Percentiles rank a stretch among this genome's conserved stretches.
These are phyloP conservation scores for Penicillium cinerascens DNA, from an alignment of 495 filamentous ascomycete genomes.

Conservation along the genomic window DNA sequence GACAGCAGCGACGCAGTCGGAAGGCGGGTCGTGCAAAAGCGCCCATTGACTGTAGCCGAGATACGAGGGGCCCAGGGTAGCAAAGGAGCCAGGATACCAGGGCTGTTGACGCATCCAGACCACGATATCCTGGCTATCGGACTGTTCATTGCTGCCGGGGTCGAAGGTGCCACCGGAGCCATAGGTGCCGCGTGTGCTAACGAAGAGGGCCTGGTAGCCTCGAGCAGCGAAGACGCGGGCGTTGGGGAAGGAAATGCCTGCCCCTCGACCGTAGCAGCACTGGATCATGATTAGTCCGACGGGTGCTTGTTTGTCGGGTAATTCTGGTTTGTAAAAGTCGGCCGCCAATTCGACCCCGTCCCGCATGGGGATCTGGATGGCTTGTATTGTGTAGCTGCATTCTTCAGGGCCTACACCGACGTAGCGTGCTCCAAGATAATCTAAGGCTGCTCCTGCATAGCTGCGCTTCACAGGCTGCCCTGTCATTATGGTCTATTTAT, in stretches of 20 bases:
- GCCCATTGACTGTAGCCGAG: constrained; percentile 33
- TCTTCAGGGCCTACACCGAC: constrained; percentile 8
- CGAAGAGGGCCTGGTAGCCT: constrained; percentile 29
- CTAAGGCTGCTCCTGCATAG: constrained; percentile 8
- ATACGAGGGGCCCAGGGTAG: constrained; percentile 28
- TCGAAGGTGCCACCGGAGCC: constrained; percentile 24
- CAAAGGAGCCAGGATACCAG: constrained; percentile 34
- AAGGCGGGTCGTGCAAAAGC: constrained; percentile 23
- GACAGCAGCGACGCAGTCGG: constrained; percentile 25
- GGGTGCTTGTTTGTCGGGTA: constrained; percentile 6
- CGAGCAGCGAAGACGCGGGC: constrained; percentile 27
- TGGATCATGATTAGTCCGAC: constrained; percentile 21
- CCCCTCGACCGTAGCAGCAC: constrained; percentile 22
- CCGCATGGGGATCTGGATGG: constrained; percentile 22
- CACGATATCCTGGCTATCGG: constrained; percentile 31
- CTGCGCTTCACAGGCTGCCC: constrained; percentile 8
- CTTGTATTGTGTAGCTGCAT: constrained; percentile 24
- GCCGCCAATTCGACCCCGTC: constrained; percentile 27
- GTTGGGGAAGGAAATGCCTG: constrained; percentile 15
- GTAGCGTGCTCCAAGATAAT: constrained; percentile 12
- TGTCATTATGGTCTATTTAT: constrained; percentile 1
- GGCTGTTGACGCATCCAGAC: constrained; percentile 32
- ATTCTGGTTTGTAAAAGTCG: constrained; percentile 26
- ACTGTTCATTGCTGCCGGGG: constrained; percentile 14
- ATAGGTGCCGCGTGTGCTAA: constrained; percentile 27